Evolutionary conservation across 2,329 filamentous ascomycete genomes (phyloP).

Genomic region (Biscogniauxia sp.): DNA sequence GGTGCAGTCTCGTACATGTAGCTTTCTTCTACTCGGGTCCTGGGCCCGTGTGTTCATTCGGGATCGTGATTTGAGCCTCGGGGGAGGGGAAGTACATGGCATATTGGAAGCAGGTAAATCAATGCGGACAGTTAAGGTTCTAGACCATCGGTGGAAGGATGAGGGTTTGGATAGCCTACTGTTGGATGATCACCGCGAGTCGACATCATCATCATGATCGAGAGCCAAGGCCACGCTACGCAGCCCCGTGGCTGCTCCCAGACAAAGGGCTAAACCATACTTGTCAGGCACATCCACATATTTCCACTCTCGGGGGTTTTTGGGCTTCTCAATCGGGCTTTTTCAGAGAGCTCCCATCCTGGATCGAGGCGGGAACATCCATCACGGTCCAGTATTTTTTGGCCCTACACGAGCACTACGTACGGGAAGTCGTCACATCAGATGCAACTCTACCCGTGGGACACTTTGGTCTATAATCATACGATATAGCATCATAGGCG

Average conservation of each 20-base stretch:
- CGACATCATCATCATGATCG: slow-evolving; percentile 19
- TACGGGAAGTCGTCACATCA: background rate
- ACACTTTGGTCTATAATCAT: background rate
- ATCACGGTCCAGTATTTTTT: no score
- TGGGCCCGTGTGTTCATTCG: background rate
- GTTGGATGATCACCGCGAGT: slow-evolving; percentile 17
- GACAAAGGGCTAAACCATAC: background rate
- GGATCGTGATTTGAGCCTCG: slow-evolving; percentile 6
- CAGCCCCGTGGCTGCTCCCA: background rate
- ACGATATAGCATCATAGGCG: background rate
- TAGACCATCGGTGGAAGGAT: slow-evolving; percentile 3
- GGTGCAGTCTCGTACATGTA: background rate
- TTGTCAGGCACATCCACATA: background rate
- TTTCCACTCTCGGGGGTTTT: background rate
- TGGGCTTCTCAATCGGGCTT: background rate
- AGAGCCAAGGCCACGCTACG: slow-evolving; percentile 8
- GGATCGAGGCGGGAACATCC: no score
- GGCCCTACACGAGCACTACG: no score
- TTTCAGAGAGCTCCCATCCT: background rate
- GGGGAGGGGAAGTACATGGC: background rate
- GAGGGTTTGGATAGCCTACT: slow-evolving; percentile 10
- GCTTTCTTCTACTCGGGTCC: background rate
- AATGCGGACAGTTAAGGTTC: slow-evolving; percentile 6
- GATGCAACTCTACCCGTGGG: background rate
- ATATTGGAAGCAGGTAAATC: slow-evolving; percentile 8